phyloP scores from a whole-genome alignment of 2,329 filamentous ascomycete genomes.

The Trichoderma arundinaceum region DNA sequence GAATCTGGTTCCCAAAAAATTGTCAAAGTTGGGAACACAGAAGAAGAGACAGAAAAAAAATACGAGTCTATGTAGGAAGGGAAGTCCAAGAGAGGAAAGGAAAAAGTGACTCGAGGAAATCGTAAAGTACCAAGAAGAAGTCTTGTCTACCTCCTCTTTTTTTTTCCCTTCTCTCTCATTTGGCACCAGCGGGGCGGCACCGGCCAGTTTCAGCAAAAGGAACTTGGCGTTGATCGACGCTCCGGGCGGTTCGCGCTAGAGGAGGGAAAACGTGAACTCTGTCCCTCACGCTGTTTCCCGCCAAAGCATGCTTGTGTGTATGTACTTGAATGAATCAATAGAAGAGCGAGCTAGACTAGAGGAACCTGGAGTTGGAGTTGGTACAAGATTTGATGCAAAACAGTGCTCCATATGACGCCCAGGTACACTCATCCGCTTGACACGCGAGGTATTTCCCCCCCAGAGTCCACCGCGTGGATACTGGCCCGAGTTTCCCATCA shows the following conservation, averaged over 20 bases:
- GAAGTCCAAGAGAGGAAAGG: neutral
- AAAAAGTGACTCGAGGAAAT: neutral
- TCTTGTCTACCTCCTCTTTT: neutral
- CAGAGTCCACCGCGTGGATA: neutral
- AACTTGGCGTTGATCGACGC: constrained; percentile 22
- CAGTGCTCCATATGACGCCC: no score
- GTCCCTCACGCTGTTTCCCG: neutral
- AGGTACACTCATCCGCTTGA: neutral
- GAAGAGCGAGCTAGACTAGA: no score
- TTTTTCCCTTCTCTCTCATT: constrained; percentile 1
- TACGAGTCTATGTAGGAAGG: neutral
- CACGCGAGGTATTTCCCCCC: constrained; percentile 4
- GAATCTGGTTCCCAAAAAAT: neutral
- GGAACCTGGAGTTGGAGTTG: neutral
- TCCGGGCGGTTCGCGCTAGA: constrained; percentile 12
- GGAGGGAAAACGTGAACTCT: neutral
- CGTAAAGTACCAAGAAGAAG: neutral
- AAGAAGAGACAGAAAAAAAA: no score
- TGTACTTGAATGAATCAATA: neutral
- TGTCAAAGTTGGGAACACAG: neutral
- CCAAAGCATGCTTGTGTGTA: no score
- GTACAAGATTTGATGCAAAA: no score
- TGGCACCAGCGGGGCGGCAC: constrained; percentile 17
- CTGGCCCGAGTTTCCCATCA: constrained; percentile 1
- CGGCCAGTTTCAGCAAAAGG: constrained; percentile 16